Conservation (phyloP, 805 yeast genomes). For the Ogataea siamensis region DNA sequence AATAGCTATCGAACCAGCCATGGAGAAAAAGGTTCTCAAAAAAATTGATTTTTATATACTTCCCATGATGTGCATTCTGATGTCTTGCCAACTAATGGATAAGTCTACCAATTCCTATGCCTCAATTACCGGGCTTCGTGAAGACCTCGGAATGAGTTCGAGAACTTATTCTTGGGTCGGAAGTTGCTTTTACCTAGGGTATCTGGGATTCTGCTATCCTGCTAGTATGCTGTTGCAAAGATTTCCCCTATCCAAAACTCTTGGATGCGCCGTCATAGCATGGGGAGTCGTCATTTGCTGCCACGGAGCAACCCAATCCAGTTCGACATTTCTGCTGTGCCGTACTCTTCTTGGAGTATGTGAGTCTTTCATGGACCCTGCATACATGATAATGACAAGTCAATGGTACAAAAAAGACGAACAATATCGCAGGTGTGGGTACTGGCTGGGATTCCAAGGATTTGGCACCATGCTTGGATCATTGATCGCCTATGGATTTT, state of each 20-base stretch:
- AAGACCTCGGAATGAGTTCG: slow-evolving; percentile 37
- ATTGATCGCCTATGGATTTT: slow-evolving; percentile 46
- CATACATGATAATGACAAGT: slow-evolving; percentile 52
- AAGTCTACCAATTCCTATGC: slow-evolving; percentile 39
- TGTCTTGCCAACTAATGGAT: slow-evolving; percentile 42
- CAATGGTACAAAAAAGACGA: slow-evolving; percentile 50
- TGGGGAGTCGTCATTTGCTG: slow-evolving; percentile 51
- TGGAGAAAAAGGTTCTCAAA: slow-evolving; percentile 34
- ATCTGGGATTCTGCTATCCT: slow-evolving; percentile 46
- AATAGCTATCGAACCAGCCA: slow-evolving; percentile 21
- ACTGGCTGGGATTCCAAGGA: slow-evolving; percentile 40
- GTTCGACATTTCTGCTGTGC: slow-evolving; percentile 44
- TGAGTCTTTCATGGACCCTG: slow-evolving; percentile 45
- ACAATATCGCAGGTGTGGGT: slow-evolving; percentile 38
- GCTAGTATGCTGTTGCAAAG: slow-evolving; percentile 44
- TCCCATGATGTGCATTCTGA: slow-evolving; percentile 37
- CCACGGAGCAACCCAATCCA: slow-evolving; percentile 34
- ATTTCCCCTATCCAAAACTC: slow-evolving; percentile 52
- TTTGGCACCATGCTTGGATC: slow-evolving; percentile 48
- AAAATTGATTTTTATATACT: slow-evolving; percentile 39
- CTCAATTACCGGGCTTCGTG: slow-evolving; percentile 36
- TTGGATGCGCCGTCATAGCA: slow-evolving; percentile 42
- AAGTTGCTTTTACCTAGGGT: slow-evolving; percentile 45
- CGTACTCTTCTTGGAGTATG: slow-evolving; percentile 55
- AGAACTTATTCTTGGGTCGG: slow-evolving; percentile 42